These are phyloP conservation scores for Botrytis byssoidea DNA, from an alignment of 2,329 filamentous ascomycete species.

Conservation along the genomic window DNA sequence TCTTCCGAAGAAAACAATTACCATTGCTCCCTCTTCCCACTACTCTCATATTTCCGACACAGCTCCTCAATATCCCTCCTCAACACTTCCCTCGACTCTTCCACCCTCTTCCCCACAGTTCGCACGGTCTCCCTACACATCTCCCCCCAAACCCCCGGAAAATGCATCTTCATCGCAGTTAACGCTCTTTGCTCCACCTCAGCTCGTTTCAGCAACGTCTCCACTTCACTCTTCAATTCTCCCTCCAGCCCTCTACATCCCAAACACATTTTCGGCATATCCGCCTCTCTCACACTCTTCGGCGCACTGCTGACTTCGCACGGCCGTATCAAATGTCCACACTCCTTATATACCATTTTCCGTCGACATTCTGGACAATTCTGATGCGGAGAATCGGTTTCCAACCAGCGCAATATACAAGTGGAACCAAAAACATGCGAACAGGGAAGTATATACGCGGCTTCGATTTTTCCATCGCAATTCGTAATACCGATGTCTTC, in stretches of 20 bases:
- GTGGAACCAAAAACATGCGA: slow-evolving; percentile 32
- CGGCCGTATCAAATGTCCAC: slow-evolving; percentile 31
- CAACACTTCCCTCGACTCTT: slow-evolving; percentile 26
- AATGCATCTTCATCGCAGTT: slow-evolving; percentile 23
- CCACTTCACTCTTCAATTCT: slow-evolving; percentile 22
- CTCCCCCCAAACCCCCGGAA: slow-evolving; percentile 28
- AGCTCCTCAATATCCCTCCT: slow-evolving; percentile 26
- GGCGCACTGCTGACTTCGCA: slow-evolving; percentile 17
- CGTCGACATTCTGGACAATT: slow-evolving; percentile 35
- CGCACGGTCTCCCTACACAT: slow-evolving; percentile 20
- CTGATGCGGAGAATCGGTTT: slow-evolving; percentile 26
- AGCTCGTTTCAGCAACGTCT: slow-evolving; percentile 18
- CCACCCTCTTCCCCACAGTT: slow-evolving; percentile 27
- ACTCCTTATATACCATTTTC: slow-evolving; percentile 31
- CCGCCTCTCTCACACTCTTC: slow-evolving; percentile 22
- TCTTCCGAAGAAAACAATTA: slow-evolving; percentile 10
- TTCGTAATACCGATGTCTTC: slow-evolving; percentile 18
- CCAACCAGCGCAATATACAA: slow-evolving; percentile 35
- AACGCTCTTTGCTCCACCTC: slow-evolving; percentile 26
- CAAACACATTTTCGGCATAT: slow-evolving; percentile 32
- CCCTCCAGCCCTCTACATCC: slow-evolving; percentile 27
- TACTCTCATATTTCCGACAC: slow-evolving; percentile 34
- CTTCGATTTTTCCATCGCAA: slow-evolving; percentile 27
- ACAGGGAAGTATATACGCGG: slow-evolving; percentile 30
- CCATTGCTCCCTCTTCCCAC: slow-evolving; percentile 32